phyloP scores from a whole-genome alignment of 345 rosid genomes.

The Theobroma cacao region DNA sequence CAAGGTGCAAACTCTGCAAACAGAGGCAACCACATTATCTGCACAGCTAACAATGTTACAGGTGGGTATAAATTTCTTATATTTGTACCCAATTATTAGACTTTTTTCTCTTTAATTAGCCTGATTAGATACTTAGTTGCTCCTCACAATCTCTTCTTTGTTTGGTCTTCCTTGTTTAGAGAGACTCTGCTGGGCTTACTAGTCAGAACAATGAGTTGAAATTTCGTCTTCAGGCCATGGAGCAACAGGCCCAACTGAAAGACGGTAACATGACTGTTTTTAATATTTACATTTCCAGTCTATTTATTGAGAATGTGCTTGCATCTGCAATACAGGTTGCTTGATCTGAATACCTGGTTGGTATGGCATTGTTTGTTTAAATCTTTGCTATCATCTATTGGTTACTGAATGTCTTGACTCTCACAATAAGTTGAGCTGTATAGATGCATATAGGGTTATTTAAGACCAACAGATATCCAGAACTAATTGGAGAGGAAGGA shows the following conservation, averaged over 20 bases:
- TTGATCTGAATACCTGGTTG: not conserved
- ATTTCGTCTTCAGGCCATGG: constrained; percentile 64
- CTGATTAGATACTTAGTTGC: not conserved
- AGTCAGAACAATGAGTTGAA: constrained; percentile 55
- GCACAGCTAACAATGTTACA: constrained; percentile 79
- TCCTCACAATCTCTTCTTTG: not conserved
- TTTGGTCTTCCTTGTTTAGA: constrained; percentile 31
- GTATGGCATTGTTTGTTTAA: not conserved
- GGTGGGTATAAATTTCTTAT: constrained; percentile 29
- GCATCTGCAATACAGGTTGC: not conserved
- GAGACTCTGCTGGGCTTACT: constrained; percentile 45
- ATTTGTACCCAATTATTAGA: not conserved
- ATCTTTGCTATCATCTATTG: not conserved
- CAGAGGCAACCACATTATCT: constrained; percentile 77
- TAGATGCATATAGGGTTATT: not conserved
- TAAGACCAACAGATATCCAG: not conserved
- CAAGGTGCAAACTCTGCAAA: constrained; percentile 83
- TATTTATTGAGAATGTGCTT: not conserved
- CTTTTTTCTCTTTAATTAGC: not conserved
- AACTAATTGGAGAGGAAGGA: not conserved
- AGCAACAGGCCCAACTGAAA: constrained; percentile 57
- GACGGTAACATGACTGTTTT: constrained; percentile 33
- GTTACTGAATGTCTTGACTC: not conserved
- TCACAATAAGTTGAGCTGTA: not conserved
- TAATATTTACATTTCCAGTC: not conserved